Conservation (phyloP, 306 rosid genomes). For the Lathyrus tuberosus region DNA sequence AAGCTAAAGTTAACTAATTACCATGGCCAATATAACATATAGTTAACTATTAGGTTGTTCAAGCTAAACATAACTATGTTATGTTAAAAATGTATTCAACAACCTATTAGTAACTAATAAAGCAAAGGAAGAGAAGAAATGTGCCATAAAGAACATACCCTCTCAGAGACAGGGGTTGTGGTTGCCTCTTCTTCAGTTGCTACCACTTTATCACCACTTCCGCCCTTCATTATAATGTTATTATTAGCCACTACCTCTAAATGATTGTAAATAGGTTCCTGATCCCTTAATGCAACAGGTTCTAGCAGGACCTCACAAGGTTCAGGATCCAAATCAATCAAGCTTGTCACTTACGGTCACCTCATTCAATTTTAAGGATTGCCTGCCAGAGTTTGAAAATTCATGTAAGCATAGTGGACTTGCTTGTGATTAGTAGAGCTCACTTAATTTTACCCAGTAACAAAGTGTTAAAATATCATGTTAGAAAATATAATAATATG, state of each 20-base stretch:
- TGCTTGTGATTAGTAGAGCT: no score
- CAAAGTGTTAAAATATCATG: no score
- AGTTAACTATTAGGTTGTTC: no score
- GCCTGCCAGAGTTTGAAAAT: no score
- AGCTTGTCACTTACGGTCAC: constrained; percentile 37
- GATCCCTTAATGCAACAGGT: constrained; percentile 66
- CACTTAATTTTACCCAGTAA: no score
- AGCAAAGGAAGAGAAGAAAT: constrained; percentile 29
- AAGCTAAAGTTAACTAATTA: no score
- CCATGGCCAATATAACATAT: no score
- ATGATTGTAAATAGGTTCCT: constrained; percentile 58
- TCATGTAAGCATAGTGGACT: no score
- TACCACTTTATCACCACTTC: constrained; percentile 70
- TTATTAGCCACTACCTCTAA: constrained; percentile 72
- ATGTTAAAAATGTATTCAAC: no score
- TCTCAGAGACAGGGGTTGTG: constrained; percentile 79
- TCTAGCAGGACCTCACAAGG: constrained; percentile 69
- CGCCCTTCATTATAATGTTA: constrained; percentile 76
- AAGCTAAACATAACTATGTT: no score
- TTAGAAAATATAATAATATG: no score
- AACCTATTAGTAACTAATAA: background rate
- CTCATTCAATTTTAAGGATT: no score
- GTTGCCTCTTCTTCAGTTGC: constrained; percentile 80
- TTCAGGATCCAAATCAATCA: constrained; percentile 79
- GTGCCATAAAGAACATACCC: constrained; percentile 55